Evolutionary conservation across 2,329 filamentous ascomycete species (phyloP).

Genomic region (Hortaea werneckii): DNA sequence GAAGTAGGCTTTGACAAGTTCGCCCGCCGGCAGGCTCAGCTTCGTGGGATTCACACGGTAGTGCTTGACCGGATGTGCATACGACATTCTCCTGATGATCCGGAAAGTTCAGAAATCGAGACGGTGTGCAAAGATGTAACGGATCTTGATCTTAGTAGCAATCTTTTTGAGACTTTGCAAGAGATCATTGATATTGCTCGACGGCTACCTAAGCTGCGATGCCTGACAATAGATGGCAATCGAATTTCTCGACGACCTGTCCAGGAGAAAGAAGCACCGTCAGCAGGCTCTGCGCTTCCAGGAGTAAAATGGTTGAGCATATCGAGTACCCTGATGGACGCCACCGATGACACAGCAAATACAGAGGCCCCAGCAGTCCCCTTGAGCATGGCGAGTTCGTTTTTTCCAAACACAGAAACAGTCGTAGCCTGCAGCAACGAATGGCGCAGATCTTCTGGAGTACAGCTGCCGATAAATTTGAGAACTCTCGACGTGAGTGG

Average conservation of each 20-base stretch:
- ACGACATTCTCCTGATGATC: conserved; percentile 12
- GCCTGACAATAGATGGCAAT: conserved; percentile 46
- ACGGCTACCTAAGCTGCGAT: conserved; percentile 54
- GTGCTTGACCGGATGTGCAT: conserved; percentile 71
- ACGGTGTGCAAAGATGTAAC: conserved; percentile 47
- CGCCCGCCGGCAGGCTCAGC: conserved; percentile 62
- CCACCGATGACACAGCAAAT: conserved; percentile 22
- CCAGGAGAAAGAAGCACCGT: neutral
- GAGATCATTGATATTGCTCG: conserved; percentile 62
- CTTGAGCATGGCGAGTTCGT: conserved; percentile 25
- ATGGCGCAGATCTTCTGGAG: neutral
- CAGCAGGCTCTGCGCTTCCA: neutral
- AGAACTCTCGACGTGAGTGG: conserved; percentile 60
- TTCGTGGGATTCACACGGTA: conserved; percentile 69
- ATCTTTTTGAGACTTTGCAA: conserved; percentile 59
- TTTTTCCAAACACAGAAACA: conserved; percentile 46
- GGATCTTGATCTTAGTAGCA: conserved; percentile 78
- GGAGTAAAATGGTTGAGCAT: conserved; percentile 30
- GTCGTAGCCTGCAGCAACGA: conserved; percentile 32
- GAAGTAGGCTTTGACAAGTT: conserved; percentile 96
- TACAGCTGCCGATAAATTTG: neutral
- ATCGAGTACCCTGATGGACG: conserved; percentile 37
- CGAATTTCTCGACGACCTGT: conserved; percentile 30
- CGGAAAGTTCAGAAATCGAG: conserved; percentile 39
- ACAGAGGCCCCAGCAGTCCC: neutral